Percentiles rank a stretch among this genome's conserved stretches.
phyloP scores from a whole-genome alignment of 1,139 yeast genomes.

The Hyphopichia wangnamkhiaoensis region DNA sequence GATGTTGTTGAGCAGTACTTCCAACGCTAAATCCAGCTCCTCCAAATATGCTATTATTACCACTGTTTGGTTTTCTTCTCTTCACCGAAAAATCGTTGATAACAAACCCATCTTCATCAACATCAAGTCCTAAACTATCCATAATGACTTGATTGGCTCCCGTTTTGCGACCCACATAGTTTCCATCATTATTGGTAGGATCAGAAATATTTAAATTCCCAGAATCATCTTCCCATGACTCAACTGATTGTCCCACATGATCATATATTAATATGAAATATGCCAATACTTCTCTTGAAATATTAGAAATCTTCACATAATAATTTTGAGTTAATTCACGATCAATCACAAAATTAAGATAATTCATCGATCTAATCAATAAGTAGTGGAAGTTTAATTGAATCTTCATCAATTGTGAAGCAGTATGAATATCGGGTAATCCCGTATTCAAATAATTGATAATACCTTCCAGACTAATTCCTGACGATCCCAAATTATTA shows the following conservation, averaged over 20 bases:
- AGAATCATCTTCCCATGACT: constrained; percentile 12
- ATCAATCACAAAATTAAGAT: constrained; percentile 48
- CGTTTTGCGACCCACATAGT: not conserved
- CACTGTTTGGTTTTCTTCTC: constrained; percentile 24
- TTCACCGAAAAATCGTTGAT: constrained; percentile 49
- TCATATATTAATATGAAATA: constrained; percentile 42
- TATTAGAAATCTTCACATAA: constrained; percentile 36
- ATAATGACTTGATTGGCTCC: constrained; percentile 28
- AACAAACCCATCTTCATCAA: constrained; percentile 50
- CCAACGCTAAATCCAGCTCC: not conserved
- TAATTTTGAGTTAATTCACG: constrained; percentile 41
- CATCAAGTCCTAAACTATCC: constrained; percentile 35
- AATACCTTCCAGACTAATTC: constrained; percentile 33
- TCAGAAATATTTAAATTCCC: constrained; percentile 4
- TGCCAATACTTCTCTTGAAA: constrained; percentile 41
- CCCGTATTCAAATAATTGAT: constrained; percentile 34
- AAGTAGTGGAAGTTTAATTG: constrained; percentile 49
- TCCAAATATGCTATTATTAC: not conserved
- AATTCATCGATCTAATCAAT: constrained; percentile 46
- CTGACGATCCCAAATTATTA: constrained; percentile 17
- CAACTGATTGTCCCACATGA: constrained; percentile 28
- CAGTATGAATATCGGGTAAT: constrained; percentile 42
- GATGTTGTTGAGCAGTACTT: not conserved
- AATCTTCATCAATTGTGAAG: constrained; percentile 42
- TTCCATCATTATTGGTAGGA: not conserved